phyloP scores from a whole-genome alignment of 176 grass and related monocot genomes.

The Avena eriantha region DNA sequence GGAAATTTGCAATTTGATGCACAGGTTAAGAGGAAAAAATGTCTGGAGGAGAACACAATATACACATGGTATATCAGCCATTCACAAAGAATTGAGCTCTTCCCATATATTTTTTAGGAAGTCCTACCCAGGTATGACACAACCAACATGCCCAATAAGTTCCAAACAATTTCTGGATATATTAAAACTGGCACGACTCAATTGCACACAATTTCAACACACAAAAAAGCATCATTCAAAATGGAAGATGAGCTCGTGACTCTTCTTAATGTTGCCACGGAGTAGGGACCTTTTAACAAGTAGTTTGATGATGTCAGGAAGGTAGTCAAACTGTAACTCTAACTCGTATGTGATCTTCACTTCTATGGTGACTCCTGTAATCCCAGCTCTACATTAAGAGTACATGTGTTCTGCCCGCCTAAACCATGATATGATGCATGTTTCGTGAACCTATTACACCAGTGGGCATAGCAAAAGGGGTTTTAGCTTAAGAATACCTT shows the following conservation, averaged over 20 bases:
- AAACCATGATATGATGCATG: not conserved
- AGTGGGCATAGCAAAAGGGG: not conserved
- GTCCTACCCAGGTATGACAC: constrained; percentile 10
- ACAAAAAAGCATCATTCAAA: constrained; percentile 2
- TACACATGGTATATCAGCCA: constrained; percentile 14
- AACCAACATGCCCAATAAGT: not conserved
- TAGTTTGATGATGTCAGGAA: not conserved
- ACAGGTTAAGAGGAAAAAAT: not conserved
- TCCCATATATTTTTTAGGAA: not conserved
- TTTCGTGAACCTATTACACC: not conserved
- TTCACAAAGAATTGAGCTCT: not conserved
- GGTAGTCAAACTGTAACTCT: not conserved
- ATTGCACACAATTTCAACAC: not conserved
- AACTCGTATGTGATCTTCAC: not conserved
- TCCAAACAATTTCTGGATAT: constrained; percentile 29
- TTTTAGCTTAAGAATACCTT: not conserved
- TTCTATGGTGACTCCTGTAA: not conserved
- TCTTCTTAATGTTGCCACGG: constrained; percentile 17
- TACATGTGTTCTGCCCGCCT: constrained; percentile 1
- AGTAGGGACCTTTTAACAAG: not conserved
- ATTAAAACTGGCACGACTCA: not conserved
- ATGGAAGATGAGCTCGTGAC: not conserved
- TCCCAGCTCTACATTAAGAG: not conserved
- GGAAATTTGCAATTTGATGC: constrained; percentile 33
- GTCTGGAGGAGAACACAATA: constrained; percentile 17